Percentiles rank a stretch among this genome's conserved stretches.
These are phyloP conservation scores for Bullera alba DNA, from an alignment of 768 basidiomycete species.

Conservation along the genomic window DNA sequence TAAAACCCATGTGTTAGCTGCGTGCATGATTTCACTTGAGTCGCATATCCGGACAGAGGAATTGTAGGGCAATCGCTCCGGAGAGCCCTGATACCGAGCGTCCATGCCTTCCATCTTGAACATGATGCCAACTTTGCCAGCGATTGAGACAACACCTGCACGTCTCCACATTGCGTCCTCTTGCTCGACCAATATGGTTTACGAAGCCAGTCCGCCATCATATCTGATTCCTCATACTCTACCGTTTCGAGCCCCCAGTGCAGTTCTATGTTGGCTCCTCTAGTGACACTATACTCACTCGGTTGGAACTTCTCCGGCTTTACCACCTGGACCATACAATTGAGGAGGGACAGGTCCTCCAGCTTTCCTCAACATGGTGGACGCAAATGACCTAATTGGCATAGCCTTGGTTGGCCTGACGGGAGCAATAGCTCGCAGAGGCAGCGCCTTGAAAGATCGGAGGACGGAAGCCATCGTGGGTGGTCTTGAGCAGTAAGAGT, in stretches of 20 bases:
- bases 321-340: slow-evolving; percentile 40
- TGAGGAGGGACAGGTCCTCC: slow-evolving; percentile 39
- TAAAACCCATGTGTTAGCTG: slow-evolving; percentile 6
- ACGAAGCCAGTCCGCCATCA: not conserved
- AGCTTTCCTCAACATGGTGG: slow-evolving; percentile 21
- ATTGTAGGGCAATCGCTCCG: not conserved
- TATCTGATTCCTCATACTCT: not conserved
- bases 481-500: not conserved
- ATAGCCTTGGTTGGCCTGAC: slow-evolving; percentile 4
- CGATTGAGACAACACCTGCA: no score
- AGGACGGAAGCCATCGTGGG: slow-evolving; percentile 29
- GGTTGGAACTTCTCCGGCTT: slow-evolving; percentile 41
- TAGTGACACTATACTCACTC: no score
- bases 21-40: no score
- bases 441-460: slow-evolving; percentile 20
- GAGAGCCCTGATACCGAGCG: not conserved
- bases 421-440: slow-evolving; percentile 5
- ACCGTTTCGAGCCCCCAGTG: not conserved
- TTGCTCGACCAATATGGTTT: no score
- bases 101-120: no score
- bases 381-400: slow-evolving; percentile 26
- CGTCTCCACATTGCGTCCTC: no score
- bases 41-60: no score
- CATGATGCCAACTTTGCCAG: not conserved
- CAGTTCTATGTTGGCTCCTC: not conserved